These are phyloP conservation scores for Batkoa obscura DNA, from an alignment of 371 early-diverging fungal species.

Conservation along the genomic window DNA sequence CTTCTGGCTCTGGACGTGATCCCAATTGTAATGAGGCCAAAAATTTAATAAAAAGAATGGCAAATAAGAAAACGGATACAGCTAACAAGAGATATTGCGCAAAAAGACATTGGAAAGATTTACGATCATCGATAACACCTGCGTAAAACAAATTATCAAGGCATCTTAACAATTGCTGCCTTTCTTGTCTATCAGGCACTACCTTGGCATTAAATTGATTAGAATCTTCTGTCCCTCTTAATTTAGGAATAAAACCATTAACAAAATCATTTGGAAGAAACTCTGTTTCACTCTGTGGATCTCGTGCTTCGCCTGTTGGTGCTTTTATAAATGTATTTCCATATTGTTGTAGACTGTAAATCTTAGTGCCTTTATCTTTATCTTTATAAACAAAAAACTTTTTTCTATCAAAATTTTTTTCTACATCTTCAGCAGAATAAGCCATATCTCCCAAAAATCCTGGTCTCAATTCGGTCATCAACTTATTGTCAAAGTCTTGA, in stretches of 20 bases:
- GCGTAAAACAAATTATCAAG: constrained; percentile 65
- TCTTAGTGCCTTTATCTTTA: constrained; percentile 31
- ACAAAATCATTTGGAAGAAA: constrained; percentile 30
- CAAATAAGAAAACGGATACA: constrained; percentile 54
- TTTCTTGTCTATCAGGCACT: constrained; percentile 45
- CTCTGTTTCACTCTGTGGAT: constrained; percentile 20
- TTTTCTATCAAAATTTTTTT: constrained; percentile 23
- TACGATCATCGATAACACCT: constrained; percentile 73
- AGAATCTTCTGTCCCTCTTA: constrained; percentile 26
- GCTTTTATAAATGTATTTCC: constrained; percentile 22
- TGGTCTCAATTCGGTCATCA: too few species aligned
- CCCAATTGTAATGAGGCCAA: constrained; percentile 81
- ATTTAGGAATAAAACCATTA: constrained; percentile 40
- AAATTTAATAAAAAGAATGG: constrained; percentile 80
- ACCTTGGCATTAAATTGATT: constrained; percentile 13
- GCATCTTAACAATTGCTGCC: constrained; percentile 28
- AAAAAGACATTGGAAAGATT: constrained; percentile 62
- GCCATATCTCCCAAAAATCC: constrained; percentile 44
- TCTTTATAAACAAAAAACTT: constrained; percentile 29
- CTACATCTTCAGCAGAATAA: constrained; percentile 19
- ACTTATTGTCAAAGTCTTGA: too few species aligned
- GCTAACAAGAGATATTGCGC: constrained; percentile 67
- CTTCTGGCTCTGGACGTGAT: constrained; percentile 49
- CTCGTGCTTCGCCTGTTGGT: constrained; percentile 8
- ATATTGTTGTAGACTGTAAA: constrained; percentile 60